Conservation (phyloP, 1,284 basidiomycete species). For the Melanopsichium pennsylvanicum region DNA sequence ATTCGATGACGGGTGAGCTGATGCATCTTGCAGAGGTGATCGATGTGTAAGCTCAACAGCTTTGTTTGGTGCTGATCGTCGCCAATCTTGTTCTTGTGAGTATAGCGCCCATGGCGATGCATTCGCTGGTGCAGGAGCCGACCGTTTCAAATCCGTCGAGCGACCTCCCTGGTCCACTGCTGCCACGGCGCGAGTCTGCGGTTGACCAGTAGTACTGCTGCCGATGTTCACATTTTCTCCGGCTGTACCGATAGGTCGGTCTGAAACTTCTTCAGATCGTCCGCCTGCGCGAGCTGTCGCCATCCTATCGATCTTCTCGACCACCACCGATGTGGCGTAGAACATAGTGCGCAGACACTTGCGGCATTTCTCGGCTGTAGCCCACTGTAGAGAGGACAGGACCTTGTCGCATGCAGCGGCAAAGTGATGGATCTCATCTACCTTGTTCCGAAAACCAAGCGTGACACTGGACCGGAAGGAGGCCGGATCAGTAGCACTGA, state of each 20-base stretch:
- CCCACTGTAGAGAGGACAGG: conserved; percentile 42
- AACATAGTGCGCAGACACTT: conserved; percentile 48
- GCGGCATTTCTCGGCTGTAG: conserved; percentile 44
- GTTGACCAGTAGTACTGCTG: not conserved
- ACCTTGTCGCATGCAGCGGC: conserved; percentile 44
- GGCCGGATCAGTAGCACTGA: conserved; percentile 36
- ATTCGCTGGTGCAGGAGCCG: not conserved
- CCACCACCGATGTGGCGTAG: conserved; percentile 36
- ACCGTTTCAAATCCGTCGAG: not conserved
- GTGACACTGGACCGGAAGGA: conserved; percentile 34
- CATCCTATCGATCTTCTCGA: conserved; percentile 44
- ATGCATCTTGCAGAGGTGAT: conserved; percentile 5
- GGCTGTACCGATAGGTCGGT: not conserved
- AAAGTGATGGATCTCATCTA: conserved; percentile 47
- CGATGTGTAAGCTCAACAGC: not conserved
- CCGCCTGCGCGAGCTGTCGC: conserved; percentile 4
- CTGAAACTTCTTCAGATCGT: too few relatives aligned
- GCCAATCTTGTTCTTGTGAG: conserved; percentile 36
- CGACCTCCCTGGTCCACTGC: not conserved
- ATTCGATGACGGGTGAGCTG: not conserved
- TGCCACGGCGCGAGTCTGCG: not conserved
- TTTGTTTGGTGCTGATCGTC: conserved; percentile 1
- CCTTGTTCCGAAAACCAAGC: conserved; percentile 37
- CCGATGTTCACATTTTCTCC: not conserved
- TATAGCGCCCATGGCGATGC: conserved; percentile 20